phyloP scores from a whole-genome alignment of 768 basidiomycete species.

The Favolaschia claudopus region DNA sequence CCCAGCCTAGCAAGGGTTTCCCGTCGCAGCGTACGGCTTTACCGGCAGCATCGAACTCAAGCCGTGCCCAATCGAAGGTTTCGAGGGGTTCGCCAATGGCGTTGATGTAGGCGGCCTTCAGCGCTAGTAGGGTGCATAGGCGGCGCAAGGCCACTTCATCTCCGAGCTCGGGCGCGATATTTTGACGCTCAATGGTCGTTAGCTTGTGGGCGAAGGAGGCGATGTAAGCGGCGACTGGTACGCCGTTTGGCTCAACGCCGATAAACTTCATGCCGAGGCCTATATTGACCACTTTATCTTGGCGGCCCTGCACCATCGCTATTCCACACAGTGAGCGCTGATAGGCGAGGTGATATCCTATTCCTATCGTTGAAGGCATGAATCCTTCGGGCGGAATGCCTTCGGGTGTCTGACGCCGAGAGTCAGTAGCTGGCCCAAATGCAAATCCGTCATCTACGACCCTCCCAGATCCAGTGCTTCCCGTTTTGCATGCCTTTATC shows the following conservation, averaged over 20 bases:
- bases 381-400: conserved; percentile 70
- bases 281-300: conserved; percentile 80
- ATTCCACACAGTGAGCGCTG: conserved; percentile 78
- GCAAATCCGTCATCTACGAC: too few relatives aligned
- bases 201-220: conserved; percentile 78
- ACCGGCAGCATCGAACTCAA: conserved; percentile 79
- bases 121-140: conserved; percentile 77
- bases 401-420: conserved; percentile 55
- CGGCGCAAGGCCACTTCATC: conserved; percentile 77
- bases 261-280: conserved; percentile 81
- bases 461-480: conserved; percentile 87
- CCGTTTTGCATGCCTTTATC: conserved; percentile 66
- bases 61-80: conserved; percentile 82
- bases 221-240: conserved; percentile 66
- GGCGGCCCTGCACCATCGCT: conserved; percentile 83
- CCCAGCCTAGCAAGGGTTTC: conserved; percentile 79
- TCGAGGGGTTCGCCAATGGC: conserved; percentile 84
- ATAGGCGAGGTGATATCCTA: conserved; percentile 78
- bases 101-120: conserved; percentile 85
- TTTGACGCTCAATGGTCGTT: conserved; percentile 55
- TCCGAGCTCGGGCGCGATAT: conserved; percentile 56
- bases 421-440: neutral
- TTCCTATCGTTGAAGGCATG: conserved; percentile 77
- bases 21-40: conserved; percentile 72
- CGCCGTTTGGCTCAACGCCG: conserved; percentile 66